These are phyloP conservation scores for Peronospora destructor DNA, from an alignment of 352 stramenopile genomes.

Conservation along the genomic window DNA sequence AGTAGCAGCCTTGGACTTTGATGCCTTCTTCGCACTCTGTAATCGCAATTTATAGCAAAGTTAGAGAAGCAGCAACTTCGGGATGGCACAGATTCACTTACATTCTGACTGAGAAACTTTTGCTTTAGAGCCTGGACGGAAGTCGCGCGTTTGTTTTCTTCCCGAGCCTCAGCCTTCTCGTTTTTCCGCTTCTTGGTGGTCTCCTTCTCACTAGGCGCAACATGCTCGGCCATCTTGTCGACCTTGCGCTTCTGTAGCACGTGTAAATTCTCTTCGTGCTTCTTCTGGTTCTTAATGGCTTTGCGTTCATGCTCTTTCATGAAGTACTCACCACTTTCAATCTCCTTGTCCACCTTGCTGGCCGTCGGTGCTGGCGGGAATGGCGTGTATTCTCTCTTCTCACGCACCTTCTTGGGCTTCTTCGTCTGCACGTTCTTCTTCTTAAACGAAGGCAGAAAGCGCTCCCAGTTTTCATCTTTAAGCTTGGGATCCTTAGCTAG, in stretches of 20 bases:
- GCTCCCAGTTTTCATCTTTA: slow-evolving; percentile 95
- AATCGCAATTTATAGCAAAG: slow-evolving; percentile 4
- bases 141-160: slow-evolving; percentile 40
- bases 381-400: slow-evolving; percentile 97
- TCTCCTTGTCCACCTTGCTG: slow-evolving; percentile 97
- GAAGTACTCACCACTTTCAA: slow-evolving; percentile 99
- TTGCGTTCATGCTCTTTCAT: slow-evolving; percentile 94
- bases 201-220: slow-evolving; percentile 75
- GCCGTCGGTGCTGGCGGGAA: slow-evolving; percentile 94
- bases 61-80: background rate
- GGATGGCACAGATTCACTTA: slow-evolving; percentile 15
- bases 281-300: slow-evolving; percentile 87
- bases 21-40: slow-evolving; percentile 37
- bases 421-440: slow-evolving; percentile 99
- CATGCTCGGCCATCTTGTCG: slow-evolving; percentile 67
- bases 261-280: slow-evolving; percentile 58
- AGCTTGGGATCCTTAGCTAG: slow-evolving; percentile 98
- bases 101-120: slow-evolving; percentile 77
- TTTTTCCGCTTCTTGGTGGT: slow-evolving; percentile 73
- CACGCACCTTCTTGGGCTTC: slow-evolving; percentile 84
- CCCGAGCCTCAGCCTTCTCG: slow-evolving; percentile 39
- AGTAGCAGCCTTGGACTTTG: slow-evolving; percentile 17
- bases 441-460: slow-evolving; percentile 98
- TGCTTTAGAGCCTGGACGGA: slow-evolving; percentile 72
- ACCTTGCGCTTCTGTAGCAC: slow-evolving; percentile 60